Conservation (phyloP, 371 early-diverging fungal genomes). For the Encephalitozoon hellem region DNA sequence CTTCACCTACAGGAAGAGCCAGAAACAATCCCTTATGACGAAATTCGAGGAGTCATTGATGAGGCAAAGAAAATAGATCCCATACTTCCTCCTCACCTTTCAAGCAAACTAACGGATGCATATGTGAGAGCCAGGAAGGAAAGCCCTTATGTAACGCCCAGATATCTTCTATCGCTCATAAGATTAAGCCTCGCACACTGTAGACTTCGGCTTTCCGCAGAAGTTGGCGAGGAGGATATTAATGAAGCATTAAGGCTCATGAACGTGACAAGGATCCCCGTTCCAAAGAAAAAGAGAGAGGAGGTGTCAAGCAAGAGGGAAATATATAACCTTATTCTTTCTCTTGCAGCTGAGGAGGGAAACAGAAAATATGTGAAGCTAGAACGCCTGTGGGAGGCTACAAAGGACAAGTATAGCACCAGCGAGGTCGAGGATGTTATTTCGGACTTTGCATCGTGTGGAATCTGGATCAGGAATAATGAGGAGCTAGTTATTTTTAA, state of each 20-base stretch:
- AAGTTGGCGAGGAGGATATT: slow-evolving; percentile 73
- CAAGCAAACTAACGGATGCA: slow-evolving; percentile 39
- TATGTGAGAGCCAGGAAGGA: slow-evolving; percentile 65
- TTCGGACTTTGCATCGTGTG: slow-evolving; percentile 30
- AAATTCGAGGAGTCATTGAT: slow-evolving; percentile 31
- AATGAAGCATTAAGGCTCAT: slow-evolving; percentile 83
- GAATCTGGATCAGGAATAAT: slow-evolving; percentile 49
- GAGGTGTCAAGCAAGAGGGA: background rate
- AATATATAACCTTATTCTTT: slow-evolving; percentile 54
- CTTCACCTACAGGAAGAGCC: slow-evolving; percentile 42
- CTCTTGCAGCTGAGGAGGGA: slow-evolving; percentile 31
- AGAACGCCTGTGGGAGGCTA: slow-evolving; percentile 27
- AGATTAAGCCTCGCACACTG: slow-evolving; percentile 79
- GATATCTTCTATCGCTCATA: slow-evolving; percentile 72
- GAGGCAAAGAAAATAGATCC: slow-evolving; percentile 30
- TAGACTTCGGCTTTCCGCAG: slow-evolving; percentile 70
- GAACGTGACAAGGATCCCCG: slow-evolving; percentile 67
- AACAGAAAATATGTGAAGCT: slow-evolving; percentile 31
- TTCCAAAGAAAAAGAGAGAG: slow-evolving; percentile 55
- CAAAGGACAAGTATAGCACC: slow-evolving; percentile 25
- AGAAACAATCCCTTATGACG: slow-evolving; percentile 14
- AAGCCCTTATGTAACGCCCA: slow-evolving; percentile 55
- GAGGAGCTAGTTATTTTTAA: slow-evolving; percentile 53
- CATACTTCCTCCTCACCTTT: slow-evolving; percentile 19
- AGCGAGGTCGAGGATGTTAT: slow-evolving; percentile 54